Conservation (phyloP, 495 filamentous ascomycete genomes). For the Neurospora sp. region DNA sequence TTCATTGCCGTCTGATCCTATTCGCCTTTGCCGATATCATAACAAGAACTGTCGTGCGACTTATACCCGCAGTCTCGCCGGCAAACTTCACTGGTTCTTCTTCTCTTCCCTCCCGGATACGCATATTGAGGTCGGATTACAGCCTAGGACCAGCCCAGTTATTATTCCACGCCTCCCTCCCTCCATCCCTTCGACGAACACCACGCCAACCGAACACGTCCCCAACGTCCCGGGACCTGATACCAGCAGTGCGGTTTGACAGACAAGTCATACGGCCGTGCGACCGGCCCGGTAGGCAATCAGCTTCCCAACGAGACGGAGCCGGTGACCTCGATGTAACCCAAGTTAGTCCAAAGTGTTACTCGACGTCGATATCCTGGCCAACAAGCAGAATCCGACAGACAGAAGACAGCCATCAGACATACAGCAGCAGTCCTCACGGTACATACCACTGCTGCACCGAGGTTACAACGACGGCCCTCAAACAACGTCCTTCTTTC, state of each 20-base stretch:
- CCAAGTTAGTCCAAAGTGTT: not conserved
- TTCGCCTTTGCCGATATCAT: not conserved
- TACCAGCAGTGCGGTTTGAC: conserved; percentile 14
- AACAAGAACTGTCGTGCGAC: not conserved
- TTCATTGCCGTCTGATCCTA: not conserved
- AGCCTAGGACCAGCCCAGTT: not conserved
- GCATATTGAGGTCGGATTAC: not conserved
- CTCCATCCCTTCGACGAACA: not conserved
- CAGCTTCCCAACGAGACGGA: not conserved
- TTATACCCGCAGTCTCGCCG: not conserved
- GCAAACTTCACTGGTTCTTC: not conserved
- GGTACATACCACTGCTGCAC: not conserved
- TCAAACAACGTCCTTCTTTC: not conserved
- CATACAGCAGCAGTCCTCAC: not conserved
- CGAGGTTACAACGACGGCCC: not conserved
- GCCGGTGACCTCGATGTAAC: not conserved
- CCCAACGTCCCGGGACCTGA: not conserved
- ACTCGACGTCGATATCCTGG: not conserved
- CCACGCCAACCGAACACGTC: not conserved
- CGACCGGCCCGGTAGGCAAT: not conserved
- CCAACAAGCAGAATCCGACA: not conserved
- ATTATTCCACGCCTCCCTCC: not conserved
- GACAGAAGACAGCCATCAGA: not conserved
- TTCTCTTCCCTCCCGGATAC: not conserved
- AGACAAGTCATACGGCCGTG: conserved; percentile 2